phyloP scores from a whole-genome alignment of 495 filamentous ascomycete species.

The Penicillium paradoxum region DNA sequence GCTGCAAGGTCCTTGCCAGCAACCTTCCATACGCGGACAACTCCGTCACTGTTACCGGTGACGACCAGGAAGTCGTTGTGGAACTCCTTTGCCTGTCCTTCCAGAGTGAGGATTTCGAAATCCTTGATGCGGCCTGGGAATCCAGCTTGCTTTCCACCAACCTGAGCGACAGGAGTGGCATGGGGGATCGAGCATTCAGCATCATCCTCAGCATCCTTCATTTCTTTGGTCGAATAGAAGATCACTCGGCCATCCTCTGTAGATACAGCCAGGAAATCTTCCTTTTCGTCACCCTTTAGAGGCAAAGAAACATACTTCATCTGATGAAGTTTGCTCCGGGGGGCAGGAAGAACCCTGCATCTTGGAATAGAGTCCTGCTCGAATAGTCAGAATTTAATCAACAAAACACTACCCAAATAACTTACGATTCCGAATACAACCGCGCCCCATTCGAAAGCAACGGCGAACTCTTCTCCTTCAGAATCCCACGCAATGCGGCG shows the following conservation, averaged over 20 bases:
- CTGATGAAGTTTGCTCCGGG: conserved; percentile 75
- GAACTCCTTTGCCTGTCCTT: conserved; percentile 29
- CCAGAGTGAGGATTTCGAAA: conserved; percentile 59
- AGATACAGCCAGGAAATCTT: conserved; percentile 65
- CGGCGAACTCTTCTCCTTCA: conserved; percentile 72
- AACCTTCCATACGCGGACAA: conserved; percentile 69
- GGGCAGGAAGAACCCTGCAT: conserved; percentile 61
- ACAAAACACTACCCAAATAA: conserved; percentile 7
- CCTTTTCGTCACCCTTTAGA: conserved; percentile 35
- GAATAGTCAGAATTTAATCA: conserved; percentile 12
- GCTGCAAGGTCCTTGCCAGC: conserved; percentile 25
- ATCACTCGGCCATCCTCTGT: conserved; percentile 88
- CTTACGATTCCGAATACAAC: conserved; percentile 76
- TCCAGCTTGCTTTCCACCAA: conserved; percentile 68
- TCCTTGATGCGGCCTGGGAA: conserved; percentile 79
- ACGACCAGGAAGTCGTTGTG: conserved; percentile 52
- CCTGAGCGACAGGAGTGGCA: conserved; percentile 61
- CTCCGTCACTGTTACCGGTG: conserved; percentile 78
- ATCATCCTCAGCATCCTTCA: conserved; percentile 26
- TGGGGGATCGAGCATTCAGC: conserved; percentile 38
- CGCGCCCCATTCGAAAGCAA: conserved; percentile 82
- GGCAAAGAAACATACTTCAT: conserved; percentile 61
- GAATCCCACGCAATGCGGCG: conserved; percentile 74
- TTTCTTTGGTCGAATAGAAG: conserved; percentile 67
- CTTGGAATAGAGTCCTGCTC: conserved; percentile 68